These are phyloP conservation scores for Ceratopteris richardii DNA, from an alignment of 75 land plant genomes.

Conservation along the genomic window DNA sequence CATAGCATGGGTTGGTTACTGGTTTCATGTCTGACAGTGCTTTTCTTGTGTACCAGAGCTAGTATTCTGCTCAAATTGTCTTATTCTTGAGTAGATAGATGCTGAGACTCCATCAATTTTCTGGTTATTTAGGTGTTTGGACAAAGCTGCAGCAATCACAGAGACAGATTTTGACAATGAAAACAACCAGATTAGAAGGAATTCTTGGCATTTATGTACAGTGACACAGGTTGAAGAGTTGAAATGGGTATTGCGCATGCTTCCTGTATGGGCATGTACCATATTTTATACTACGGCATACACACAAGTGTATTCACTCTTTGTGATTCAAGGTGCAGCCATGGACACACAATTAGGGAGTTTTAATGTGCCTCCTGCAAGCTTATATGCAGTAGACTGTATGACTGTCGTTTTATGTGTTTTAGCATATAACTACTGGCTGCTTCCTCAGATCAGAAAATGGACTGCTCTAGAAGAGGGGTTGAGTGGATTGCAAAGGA, in stretches of 20 bases:
- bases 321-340: slow-evolving; percentile 66
- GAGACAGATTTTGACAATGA: too few relatives aligned
- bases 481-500: slow-evolving; percentile 12
- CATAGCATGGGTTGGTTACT: too few relatives aligned
- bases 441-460: slow-evolving; percentile 5
- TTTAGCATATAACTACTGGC: slow-evolving; percentile 15
- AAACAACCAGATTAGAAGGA: too few relatives aligned
- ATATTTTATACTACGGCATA: slow-evolving; percentile 43
- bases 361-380: slow-evolving; percentile 71
- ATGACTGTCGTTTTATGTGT: slow-evolving; percentile 32
- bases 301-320: slow-evolving; percentile 67
- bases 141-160: too few relatives aligned
- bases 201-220: too few relatives aligned
- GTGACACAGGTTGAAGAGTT: slow-evolving; percentile 62
- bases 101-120: too few relatives aligned
- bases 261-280: slow-evolving; percentile 53
- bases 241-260: slow-evolving; percentile 39
- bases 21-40: too few relatives aligned
- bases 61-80: too few relatives aligned
- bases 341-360: slow-evolving; percentile 54
- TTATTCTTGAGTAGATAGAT: too few relatives aligned
- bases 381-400: slow-evolving; percentile 46
- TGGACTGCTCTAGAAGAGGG: slow-evolving; percentile 9
- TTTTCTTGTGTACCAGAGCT: too few relatives aligned
- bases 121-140: too few relatives aligned